Percentiles rank a stretch among this genome's conserved stretches.
These are phyloP conservation scores for Leccinum griseonigrum DNA, from an alignment of 1,284 basidiomycete species.

Conservation along the genomic window DNA sequence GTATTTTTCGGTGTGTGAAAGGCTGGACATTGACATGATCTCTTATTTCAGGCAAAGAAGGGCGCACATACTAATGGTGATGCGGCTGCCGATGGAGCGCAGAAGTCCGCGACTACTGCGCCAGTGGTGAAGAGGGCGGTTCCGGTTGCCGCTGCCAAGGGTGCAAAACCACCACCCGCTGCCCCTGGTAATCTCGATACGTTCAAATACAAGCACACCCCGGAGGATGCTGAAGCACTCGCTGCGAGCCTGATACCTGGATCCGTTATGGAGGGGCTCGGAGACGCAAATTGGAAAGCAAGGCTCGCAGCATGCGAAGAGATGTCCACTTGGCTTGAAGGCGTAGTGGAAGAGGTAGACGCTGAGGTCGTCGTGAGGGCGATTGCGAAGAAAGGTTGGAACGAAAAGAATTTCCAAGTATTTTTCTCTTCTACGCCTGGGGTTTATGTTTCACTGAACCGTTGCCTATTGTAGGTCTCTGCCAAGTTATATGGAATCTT, in stretches of 20 bases:
- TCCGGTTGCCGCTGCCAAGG: constrained; percentile 42
- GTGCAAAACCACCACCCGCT: constrained; percentile 49
- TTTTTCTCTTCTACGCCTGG: constrained; percentile 19
- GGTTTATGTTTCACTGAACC: constrained; percentile 10
- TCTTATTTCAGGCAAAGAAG: constrained; percentile 48
- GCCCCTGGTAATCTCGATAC: constrained; percentile 66
- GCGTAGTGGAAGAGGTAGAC: constrained; percentile 68
- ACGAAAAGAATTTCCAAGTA: constrained; percentile 98
- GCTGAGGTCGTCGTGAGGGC: constrained; percentile 91
- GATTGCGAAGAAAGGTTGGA: constrained; percentile 92
- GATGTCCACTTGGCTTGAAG: constrained; percentile 82
- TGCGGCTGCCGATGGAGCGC: constrained; percentile 25
- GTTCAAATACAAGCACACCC: constrained; percentile 88
- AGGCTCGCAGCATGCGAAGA: constrained; percentile 86
- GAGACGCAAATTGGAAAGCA: constrained; percentile 91
- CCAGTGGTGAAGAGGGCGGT: constrained; percentile 47
- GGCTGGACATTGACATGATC: constrained; percentile 11
- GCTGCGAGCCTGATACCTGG: constrained; percentile 76
- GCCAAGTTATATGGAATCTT: constrained; percentile 83
- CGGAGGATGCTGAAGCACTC: constrained; percentile 89
- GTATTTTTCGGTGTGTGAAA: constrained; percentile 13
- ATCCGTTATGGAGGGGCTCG: constrained; percentile 70
- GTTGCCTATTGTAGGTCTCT: constrained; percentile 62
- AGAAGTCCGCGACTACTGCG: constrained; percentile 29
- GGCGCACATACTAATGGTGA: constrained; percentile 38